phyloP scores from a whole-genome alignment of 2,329 filamentous ascomycete genomes.

The Daldinia sp. region DNA sequence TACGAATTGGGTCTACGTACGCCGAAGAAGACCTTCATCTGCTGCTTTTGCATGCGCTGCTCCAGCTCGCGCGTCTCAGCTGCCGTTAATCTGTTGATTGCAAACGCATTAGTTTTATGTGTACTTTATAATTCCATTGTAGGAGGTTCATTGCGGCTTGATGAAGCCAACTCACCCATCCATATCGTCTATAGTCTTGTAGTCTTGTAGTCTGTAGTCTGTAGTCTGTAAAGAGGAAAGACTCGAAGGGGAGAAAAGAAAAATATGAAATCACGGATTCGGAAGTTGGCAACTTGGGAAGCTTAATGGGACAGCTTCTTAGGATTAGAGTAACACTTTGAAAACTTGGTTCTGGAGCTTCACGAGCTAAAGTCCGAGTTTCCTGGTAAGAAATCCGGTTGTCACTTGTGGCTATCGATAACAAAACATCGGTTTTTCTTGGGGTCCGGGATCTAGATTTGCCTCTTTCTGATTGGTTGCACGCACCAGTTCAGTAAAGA shows the following conservation, averaged over 20 bases:
- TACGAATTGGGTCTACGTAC: conserved; percentile 66
- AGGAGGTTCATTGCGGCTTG: neutral
- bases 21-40: conserved; percentile 99
- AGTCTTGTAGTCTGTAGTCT: neutral
- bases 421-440: conserved; percentile 4
- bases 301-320: neutral
- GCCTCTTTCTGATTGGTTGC: neutral
- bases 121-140: neutral
- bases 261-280: neutral
- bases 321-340: neutral
- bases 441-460: conserved; percentile 5
- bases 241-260: neutral
- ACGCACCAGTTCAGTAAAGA: neutral
- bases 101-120: conserved; percentile 11
- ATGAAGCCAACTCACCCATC: conserved; percentile 44
- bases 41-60: conserved; percentile 94
- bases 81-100: conserved; percentile 68
- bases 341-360: conserved; percentile 26
- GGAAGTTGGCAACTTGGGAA: neutral
- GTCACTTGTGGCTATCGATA: conserved; percentile 12
- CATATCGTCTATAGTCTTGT: conserved; percentile 39
- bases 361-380: conserved; percentile 23
- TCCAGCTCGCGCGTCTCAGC: conserved; percentile 93
- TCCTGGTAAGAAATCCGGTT: conserved; percentile 38
- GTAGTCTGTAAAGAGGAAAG: too few relatives aligned